Conservation (phyloP, 352 stramenopile species). For the Pythium dissimile region DNA sequence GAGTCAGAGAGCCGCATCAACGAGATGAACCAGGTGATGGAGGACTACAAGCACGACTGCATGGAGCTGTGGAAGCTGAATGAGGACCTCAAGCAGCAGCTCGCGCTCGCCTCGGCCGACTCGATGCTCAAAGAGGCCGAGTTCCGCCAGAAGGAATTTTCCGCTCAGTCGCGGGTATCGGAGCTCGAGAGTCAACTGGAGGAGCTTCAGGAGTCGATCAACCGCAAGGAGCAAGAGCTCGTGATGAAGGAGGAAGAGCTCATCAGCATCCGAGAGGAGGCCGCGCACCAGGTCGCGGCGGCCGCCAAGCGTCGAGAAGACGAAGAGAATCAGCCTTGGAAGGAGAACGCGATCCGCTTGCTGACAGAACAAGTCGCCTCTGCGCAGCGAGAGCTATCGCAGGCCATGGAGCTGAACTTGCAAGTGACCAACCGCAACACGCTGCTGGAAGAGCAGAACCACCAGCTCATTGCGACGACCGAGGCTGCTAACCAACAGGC, state of each 20-base stretch:
- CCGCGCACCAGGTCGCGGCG: slow-evolving; percentile 16
- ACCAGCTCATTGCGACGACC: slow-evolving; percentile 25
- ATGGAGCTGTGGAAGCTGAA: slow-evolving; percentile 76
- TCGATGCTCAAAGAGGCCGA: slow-evolving; percentile 60
- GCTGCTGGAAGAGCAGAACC: slow-evolving; percentile 73
- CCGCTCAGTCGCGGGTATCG: slow-evolving; percentile 41
- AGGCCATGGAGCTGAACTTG: slow-evolving; percentile 81
- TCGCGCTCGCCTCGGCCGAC: slow-evolving; percentile 48
- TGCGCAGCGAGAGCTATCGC: slow-evolving; percentile 71
- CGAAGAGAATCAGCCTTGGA: slow-evolving; percentile 32
- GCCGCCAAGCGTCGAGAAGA: slow-evolving; percentile 13
- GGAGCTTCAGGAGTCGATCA: slow-evolving; percentile 39
- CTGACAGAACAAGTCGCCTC: slow-evolving; percentile 70
- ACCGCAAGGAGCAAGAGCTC: slow-evolving; percentile 37
- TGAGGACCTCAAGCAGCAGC: slow-evolving; percentile 76
- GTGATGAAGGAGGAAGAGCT: slow-evolving; percentile 57
- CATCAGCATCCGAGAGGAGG: slow-evolving; percentile 25
- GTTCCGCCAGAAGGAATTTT: slow-evolving; percentile 51
- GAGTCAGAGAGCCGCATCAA: slow-evolving; percentile 24
- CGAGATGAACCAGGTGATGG: slow-evolving; percentile 46
- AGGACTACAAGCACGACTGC: slow-evolving; percentile 81
- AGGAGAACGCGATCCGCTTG: slow-evolving; percentile 50
- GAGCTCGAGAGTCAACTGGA: slow-evolving; percentile 64
- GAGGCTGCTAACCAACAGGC: background rate
- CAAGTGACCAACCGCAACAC: slow-evolving; percentile 77